A percentile compares a stretch with the other conserved stretches of the same genome.
Conservation (phyloP, 306 rosid species). For the Cotoneaster glaucophyllus region DNA sequence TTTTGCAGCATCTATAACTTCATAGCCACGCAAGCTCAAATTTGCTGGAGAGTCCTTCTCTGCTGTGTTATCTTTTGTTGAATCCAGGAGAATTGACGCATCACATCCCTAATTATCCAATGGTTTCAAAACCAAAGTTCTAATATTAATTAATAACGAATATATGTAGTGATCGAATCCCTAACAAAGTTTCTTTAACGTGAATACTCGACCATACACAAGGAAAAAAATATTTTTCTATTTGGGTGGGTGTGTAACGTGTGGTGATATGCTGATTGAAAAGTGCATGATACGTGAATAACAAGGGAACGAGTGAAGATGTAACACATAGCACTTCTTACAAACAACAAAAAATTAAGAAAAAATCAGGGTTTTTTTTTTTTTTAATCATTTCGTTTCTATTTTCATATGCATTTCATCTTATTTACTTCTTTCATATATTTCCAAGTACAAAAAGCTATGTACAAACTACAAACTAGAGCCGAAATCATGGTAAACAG, state of each 20-base stretch:
- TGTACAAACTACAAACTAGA: no score
- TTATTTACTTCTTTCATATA: not conserved
- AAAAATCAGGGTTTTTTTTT: not conserved
- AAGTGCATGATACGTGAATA: not conserved
- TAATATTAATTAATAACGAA: not conserved
- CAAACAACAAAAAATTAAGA: not conserved
- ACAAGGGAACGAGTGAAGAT: not conserved
- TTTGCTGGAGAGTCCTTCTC: slow-evolving; percentile 95
- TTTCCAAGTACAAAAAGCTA: not conserved
- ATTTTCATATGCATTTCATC: not conserved
- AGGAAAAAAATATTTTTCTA: not conserved
- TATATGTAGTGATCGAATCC: not conserved
- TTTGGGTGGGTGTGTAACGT: not conserved
- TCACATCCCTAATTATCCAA: slow-evolving; percentile 63
- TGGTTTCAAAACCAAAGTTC: not conserved
- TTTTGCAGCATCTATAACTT: slow-evolving; percentile 72
- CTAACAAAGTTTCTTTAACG: not conserved
- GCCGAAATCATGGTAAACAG: not conserved
- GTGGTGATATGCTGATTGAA: not conserved
- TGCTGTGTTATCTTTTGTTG: slow-evolving; percentile 62
- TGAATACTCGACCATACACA: not conserved
- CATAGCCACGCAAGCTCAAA: slow-evolving; percentile 72
- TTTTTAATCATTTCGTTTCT: not conserved
- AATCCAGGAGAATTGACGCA: slow-evolving; percentile 71
- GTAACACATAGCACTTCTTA: not conserved